A percentile compares a stretch with the other conserved stretches of the same genome.
These are phyloP conservation scores for Massariosphaeria phaeospora DNA, from an alignment of 495 filamentous ascomycete genomes.

Conservation along the genomic window DNA sequence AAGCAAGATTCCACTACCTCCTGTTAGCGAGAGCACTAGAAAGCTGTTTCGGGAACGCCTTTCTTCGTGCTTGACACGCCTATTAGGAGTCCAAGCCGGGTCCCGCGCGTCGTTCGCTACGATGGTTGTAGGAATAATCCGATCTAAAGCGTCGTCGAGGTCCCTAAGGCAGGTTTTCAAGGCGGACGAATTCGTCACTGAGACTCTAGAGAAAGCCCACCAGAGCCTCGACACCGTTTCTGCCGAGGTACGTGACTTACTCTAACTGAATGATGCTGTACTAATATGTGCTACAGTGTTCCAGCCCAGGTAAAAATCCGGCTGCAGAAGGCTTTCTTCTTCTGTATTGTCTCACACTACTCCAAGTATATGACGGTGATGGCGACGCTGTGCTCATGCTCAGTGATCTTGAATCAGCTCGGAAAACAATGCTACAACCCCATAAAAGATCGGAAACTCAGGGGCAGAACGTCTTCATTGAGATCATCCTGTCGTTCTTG, in stretches of 20 bases:
- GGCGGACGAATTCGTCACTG: constrained; percentile 57
- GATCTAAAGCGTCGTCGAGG: constrained; percentile 41
- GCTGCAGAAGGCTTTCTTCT: constrained; percentile 62
- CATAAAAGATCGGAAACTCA: constrained; percentile 34
- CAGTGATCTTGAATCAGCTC: constrained; percentile 67
- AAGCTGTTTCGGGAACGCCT: constrained; percentile 65
- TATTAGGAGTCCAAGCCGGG: constrained; percentile 46
- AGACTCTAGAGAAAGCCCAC: constrained; percentile 63
- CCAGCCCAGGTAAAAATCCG: constrained; percentile 29
- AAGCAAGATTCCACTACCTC: constrained; percentile 40
- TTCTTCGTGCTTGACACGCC: constrained; percentile 60
- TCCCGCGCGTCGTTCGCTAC: constrained; percentile 39
- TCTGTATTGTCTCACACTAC: constrained; percentile 75
- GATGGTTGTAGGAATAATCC: constrained; percentile 50
- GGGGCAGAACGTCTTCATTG: constrained; percentile 55
- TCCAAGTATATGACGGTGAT: constrained; percentile 86
- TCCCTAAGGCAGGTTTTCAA: constrained; percentile 36
- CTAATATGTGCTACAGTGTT: neutral
- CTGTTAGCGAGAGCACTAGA: constrained; percentile 57
- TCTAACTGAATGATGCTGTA: neutral
- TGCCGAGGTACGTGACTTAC: constrained; percentile 27
- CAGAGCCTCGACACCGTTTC: constrained; percentile 48
- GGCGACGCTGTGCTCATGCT: constrained; percentile 73
- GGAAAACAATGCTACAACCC: constrained; percentile 54
- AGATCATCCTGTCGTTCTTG: constrained; percentile 80